Percentiles rank a stretch among this genome's conserved stretches.
Evolutionary conservation across 1,139 yeast genomes (phyloP).

Genomic region (Yamadazyma oceani): DNA sequence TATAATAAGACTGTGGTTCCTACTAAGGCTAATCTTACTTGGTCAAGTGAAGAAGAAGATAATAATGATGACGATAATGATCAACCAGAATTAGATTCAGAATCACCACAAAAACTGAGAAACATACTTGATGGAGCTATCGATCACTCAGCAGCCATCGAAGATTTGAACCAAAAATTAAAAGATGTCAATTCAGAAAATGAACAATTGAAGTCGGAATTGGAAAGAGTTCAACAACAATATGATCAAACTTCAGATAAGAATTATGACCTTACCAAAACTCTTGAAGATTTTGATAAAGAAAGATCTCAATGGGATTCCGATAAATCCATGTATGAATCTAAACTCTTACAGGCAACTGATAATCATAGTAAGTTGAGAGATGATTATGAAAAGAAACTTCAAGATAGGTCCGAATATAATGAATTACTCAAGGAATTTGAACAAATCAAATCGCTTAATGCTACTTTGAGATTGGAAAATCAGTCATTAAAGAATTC

Average conservation of each 20-base stretch:
- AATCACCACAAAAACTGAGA: constrained; percentile 1
- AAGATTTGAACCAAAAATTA: constrained; percentile 16
- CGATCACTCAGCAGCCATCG: constrained; percentile 10
- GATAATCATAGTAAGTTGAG: constrained; percentile 3
- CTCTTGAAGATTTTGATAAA: constrained; percentile 9
- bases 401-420: constrained; percentile 11
- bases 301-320: constrained; percentile 9
- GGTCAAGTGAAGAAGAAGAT: constrained; percentile 78
- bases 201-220: constrained; percentile 14
- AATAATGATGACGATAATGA: constrained; percentile 13
- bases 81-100: no score
- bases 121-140: constrained; percentile 1
- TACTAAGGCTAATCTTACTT: constrained; percentile 71
- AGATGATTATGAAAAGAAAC: constrained; percentile 8
- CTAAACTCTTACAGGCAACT: neutral
- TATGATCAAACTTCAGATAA: constrained; percentile 10
- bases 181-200: constrained; percentile 7
- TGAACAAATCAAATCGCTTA: constrained; percentile 28
- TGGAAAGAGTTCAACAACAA: constrained; percentile 15
- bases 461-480: constrained; percentile 41
- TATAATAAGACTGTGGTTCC: constrained; percentile 73
- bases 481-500: constrained; percentile 38
- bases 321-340: neutral
- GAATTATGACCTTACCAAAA: constrained; percentile 11
- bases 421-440: constrained; percentile 22